These are phyloP conservation scores for Aspergillus tamarii DNA, from an alignment of 2,329 filamentous ascomycete genomes.

Conservation along the genomic window DNA sequence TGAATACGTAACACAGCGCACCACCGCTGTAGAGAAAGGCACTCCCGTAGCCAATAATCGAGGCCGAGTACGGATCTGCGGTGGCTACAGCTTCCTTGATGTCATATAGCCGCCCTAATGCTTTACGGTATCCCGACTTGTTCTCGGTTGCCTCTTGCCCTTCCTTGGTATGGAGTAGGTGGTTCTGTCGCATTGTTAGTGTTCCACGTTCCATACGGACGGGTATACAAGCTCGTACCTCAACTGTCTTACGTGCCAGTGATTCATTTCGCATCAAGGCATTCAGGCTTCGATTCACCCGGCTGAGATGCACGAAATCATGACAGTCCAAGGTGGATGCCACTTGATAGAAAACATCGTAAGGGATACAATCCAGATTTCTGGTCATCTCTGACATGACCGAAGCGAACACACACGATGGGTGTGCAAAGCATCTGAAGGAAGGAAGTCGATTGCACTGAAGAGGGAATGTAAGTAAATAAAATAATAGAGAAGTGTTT, in stretches of 20 bases:
- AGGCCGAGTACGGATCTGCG: slow-evolving; percentile 65
- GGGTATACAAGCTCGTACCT: slow-evolving; percentile 47
- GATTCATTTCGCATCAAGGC: slow-evolving; percentile 57
- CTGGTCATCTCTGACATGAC: slow-evolving; percentile 26
- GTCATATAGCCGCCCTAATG: slow-evolving; percentile 64
- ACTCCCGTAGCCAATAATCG: slow-evolving; percentile 62
- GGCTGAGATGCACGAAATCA: slow-evolving; percentile 61
- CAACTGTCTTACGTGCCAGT: slow-evolving; percentile 61
- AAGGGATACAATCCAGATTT: slow-evolving; percentile 57
- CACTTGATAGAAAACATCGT: slow-evolving; percentile 67
- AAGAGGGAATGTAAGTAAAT: not conserved
- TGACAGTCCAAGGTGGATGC: slow-evolving; percentile 58
- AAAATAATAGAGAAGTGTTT: not conserved
- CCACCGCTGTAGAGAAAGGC: slow-evolving; percentile 67
- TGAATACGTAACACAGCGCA: slow-evolving; percentile 65
- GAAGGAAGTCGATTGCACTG: not conserved
- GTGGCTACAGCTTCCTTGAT: slow-evolving; percentile 62
- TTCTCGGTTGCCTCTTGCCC: slow-evolving; percentile 41
- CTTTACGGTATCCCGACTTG: slow-evolving; percentile 53
- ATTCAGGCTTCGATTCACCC: slow-evolving; percentile 56
- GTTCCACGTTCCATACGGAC: not conserved
- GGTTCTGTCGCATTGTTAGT: slow-evolving; percentile 37
- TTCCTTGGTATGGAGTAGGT: slow-evolving; percentile 50
- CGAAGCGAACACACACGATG: slow-evolving; percentile 9
- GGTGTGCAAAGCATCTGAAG: slow-evolving; percentile 10